Percentiles rank a stretch among this genome's conserved stretches.
These are phyloP conservation scores for Fragilaria radians DNA, from an alignment of 108 stramenopile species.

Conservation along the genomic window DNA sequence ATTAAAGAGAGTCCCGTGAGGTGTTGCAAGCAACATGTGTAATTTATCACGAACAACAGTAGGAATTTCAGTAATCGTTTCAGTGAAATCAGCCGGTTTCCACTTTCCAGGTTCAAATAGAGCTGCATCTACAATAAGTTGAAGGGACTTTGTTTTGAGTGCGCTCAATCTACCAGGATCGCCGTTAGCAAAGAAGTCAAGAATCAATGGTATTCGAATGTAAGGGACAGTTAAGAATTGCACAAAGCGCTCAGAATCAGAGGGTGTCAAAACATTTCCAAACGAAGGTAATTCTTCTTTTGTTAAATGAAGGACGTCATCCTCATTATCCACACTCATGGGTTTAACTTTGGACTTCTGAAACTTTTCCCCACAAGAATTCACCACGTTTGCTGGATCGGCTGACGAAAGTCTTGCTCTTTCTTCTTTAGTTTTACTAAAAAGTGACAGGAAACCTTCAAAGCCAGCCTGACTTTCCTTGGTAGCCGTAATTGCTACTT, in stretches of 20 bases:
- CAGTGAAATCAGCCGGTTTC: conserved; percentile 75
- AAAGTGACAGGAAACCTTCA: conserved; percentile 66
- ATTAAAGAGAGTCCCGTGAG: conserved; percentile 90
- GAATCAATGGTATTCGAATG: conserved; percentile 91
- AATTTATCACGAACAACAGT: conserved; percentile 67
- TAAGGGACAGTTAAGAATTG: conserved; percentile 94
- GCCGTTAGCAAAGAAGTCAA: conserved; percentile 95
- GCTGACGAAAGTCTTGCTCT: conserved; percentile 77
- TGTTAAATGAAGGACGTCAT: conserved; percentile 90
- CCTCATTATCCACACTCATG: conserved; percentile 81
- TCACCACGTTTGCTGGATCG: conserved; percentile 86
- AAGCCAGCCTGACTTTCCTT: conserved; percentile 38
- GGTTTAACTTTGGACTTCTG: conserved; percentile 64
- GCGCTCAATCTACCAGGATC: conserved; percentile 85
- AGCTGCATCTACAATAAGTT: conserved; percentile 91
- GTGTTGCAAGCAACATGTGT: conserved; percentile 76
- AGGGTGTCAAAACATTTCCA: conserved; percentile 78
- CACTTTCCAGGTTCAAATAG: conserved; percentile 94
- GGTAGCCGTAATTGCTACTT: conserved; percentile 30
- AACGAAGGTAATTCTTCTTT: conserved; percentile 90
- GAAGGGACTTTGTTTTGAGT: conserved; percentile 81
- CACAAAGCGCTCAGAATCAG: conserved; percentile 90
- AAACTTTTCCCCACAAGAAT: conserved; percentile 85
- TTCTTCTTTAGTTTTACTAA: conserved; percentile 57
- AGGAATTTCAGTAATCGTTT: conserved; percentile 72